Evolutionary conservation across 345 rosid species (phyloP).

Genomic region (Bretschneidera sinensis): DNA sequence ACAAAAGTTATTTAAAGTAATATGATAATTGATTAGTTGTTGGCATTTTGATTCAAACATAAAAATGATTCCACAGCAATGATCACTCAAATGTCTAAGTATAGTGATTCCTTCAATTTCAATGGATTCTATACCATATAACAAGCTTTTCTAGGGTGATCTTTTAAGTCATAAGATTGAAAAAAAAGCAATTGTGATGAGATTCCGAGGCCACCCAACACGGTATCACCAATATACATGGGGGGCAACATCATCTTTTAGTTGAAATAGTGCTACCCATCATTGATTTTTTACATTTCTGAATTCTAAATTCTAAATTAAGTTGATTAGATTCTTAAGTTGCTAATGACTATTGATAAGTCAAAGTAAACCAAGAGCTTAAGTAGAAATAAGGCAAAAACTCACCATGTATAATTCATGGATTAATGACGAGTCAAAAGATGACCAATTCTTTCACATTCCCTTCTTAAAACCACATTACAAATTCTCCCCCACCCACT

Average conservation of each 20-base stretch:
- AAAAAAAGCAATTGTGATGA: not conserved
- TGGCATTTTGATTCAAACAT: too few species aligned
- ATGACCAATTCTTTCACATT: conserved; percentile 15
- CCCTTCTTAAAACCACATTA: conserved; percentile 2
- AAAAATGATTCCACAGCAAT: too few species aligned
- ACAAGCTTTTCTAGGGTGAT: too few species aligned
- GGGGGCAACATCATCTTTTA: conserved; percentile 1
- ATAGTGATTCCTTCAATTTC: too few species aligned
- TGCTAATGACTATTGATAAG: conserved; percentile 4
- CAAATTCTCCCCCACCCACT: conserved; percentile 17
- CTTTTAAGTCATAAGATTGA: not conserved
- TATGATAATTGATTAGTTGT: too few species aligned
- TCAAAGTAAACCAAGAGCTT: conserved; percentile 16
- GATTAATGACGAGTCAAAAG: conserved; percentile 1
- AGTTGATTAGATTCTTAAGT: not conserved
- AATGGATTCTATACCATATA: too few species aligned
- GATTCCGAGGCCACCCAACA: not conserved
- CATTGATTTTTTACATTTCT: conserved; percentile 3
- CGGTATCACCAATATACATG: conserved; percentile 6
- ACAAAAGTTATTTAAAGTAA: too few species aligned
- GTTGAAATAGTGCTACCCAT: not conserved
- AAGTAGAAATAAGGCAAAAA: not conserved
- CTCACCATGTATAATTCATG: conserved; percentile 6
- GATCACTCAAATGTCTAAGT: too few species aligned
- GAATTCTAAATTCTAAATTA: not conserved